Percentiles rank a stretch among this genome's conserved stretches.
Conservation (phyloP, 345 rosid genomes). For the Populus alba region DNA sequence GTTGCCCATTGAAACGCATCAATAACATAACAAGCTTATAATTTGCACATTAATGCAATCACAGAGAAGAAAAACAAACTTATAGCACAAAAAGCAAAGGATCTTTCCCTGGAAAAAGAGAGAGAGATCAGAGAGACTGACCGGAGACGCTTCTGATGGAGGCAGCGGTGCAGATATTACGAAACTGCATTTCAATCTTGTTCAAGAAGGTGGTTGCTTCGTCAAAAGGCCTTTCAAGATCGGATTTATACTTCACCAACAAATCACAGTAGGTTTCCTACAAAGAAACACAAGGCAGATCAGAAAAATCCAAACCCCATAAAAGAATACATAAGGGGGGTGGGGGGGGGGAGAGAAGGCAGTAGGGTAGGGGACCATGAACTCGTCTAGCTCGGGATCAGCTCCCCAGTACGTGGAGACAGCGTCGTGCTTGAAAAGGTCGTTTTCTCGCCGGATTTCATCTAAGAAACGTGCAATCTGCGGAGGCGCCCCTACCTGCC, state of each 20-base stretch:
- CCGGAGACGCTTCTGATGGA: constrained; percentile 51
- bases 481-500: constrained; percentile 88
- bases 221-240: constrained; percentile 85
- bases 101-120: constrained; percentile 1
- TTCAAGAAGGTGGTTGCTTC: constrained; percentile 76
- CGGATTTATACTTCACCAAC: constrained; percentile 74
- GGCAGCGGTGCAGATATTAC: constrained; percentile 63
- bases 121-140: constrained; percentile 27
- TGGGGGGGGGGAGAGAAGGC: background rate
- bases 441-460: constrained; percentile 57
- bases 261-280: constrained; percentile 78
- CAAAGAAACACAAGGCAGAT: background rate
- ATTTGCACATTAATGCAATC: constrained; percentile 14
- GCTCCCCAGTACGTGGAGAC: constrained; percentile 51
- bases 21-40: background rate
- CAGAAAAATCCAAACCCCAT: background rate
- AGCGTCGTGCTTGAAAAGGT: constrained; percentile 39
- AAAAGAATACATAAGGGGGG: background rate
- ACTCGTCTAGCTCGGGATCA: constrained; percentile 97
- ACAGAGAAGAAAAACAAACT: constrained; percentile 10
- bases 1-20: constrained; percentile 17
- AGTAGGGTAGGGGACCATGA: constrained; percentile 53
- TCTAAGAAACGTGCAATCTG: constrained; percentile 64
- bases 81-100: constrained; percentile 32
- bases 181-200: constrained; percentile 86